Percentiles rank a stretch among this genome's conserved stretches.
These are phyloP conservation scores for Pulicaria dysenterica DNA, from an alignment of 129 eudicot genomes.

Conservation along the genomic window DNA sequence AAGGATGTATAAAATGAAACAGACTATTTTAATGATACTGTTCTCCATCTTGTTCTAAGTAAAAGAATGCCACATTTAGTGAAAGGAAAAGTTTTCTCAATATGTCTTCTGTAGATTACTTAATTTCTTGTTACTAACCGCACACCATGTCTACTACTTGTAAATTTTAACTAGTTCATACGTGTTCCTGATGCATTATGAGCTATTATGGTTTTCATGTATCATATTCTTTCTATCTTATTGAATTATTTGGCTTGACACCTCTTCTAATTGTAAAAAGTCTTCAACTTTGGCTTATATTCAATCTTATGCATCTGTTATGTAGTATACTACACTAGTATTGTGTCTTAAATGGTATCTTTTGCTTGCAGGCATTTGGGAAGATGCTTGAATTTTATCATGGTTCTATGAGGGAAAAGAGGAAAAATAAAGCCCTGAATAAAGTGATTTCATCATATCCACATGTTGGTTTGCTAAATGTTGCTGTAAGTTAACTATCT, in stretches of 20 bases:
- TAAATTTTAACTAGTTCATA: not conserved
- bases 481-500: conserved; percentile 66
- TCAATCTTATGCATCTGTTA: not conserved
- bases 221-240: not conserved
- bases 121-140: not conserved
- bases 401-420: conserved; percentile 18
- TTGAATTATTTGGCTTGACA: not conserved
- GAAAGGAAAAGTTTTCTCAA: not conserved
- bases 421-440: conserved; percentile 36
- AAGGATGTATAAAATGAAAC: not conserved
- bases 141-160: not conserved
- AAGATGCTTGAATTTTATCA: conserved; percentile 68
- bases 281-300: not conserved
- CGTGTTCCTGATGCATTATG: not conserved
- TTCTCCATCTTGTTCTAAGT: not conserved
- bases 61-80: not conserved
- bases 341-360: conserved; percentile 2
- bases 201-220: not conserved
- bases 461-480: conserved; percentile 67
- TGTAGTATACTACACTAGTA: not conserved
- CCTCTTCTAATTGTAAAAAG: not conserved
- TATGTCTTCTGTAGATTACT: not conserved
- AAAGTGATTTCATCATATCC: conserved; percentile 50
- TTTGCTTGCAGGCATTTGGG: conserved; percentile 57
- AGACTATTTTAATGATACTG: not conserved